phyloP scores from a whole-genome alignment of 148 eudicot genomes.

The Chenopodium album region DNA sequence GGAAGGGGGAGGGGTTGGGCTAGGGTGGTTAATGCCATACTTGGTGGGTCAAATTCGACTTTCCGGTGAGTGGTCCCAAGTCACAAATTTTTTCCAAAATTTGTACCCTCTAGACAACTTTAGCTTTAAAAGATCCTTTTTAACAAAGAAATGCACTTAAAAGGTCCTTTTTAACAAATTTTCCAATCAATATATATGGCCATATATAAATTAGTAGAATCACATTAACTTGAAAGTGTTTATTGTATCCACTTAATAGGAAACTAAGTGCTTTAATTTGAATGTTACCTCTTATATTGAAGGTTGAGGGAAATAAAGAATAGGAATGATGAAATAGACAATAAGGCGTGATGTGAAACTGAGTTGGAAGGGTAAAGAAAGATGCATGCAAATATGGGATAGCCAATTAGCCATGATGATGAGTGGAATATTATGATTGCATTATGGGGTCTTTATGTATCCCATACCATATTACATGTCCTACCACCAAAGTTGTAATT shows the following conservation, averaged over 20 bases:
- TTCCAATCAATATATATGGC: too few species aligned
- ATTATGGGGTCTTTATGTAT: conserved; percentile 27
- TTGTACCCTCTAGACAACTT: too few species aligned
- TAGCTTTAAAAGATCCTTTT: too few species aligned
- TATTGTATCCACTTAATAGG: neutral
- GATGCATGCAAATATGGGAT: neutral
- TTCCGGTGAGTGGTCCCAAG: too few species aligned
- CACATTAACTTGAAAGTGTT: neutral
- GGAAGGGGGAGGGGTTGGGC: too few species aligned
- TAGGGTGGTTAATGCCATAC: too few species aligned
- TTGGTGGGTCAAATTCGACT: too few species aligned
- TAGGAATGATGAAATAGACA: neutral
- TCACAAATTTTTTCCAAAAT: too few species aligned
- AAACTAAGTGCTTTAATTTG: neutral
- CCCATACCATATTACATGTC: conserved; percentile 16
- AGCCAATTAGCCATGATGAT: neutral
- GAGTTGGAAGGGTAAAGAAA: conserved; percentile 15
- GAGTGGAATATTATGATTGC: conserved; percentile 25
- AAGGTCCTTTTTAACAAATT: too few species aligned
- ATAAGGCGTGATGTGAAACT: conserved; percentile 24
- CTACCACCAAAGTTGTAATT: conserved; percentile 17
- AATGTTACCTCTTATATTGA: neutral
- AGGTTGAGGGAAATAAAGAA: neutral
- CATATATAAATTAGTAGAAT: neutral
- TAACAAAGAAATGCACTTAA: too few species aligned